Evolutionary conservation across 306 rosid genomes (phyloP).

Genomic region (Quercus alba): DNA sequence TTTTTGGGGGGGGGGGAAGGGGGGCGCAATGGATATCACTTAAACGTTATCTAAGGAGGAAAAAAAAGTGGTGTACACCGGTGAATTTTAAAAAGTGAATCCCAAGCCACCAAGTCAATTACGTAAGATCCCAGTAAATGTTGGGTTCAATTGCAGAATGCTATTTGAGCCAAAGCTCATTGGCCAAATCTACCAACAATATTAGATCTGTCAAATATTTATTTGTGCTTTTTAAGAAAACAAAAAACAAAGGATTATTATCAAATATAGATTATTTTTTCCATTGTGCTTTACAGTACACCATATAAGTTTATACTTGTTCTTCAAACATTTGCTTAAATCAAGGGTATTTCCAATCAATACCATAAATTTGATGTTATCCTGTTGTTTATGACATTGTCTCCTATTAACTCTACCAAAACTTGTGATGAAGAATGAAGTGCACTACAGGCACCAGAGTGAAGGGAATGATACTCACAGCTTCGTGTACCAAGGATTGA

Average conservation of each 20-base stretch:
- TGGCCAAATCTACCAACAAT: background rate
- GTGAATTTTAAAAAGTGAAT: background rate
- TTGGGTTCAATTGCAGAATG: background rate
- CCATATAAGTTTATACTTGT: background rate
- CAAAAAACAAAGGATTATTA: no score
- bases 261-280: background rate
- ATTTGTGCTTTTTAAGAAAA: no score
- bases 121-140: background rate
- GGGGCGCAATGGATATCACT: no score
- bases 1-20: background rate
- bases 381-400: background rate
- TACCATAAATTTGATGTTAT: background rate
- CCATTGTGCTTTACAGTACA: background rate
- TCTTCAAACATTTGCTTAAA: conserved; percentile 17
- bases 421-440: conserved; percentile 18
- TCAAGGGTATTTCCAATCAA: conserved; percentile 6
- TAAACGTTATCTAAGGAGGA: no score
- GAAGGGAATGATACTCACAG: conserved; percentile 60
- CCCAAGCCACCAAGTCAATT: background rate
- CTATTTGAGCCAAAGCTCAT: background rate
- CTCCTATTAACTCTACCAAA: conserved; percentile 5
- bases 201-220: background rate
- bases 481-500: conserved; percentile 57
- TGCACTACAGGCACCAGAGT: conserved; percentile 1
- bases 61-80: no score